Evolutionary conservation across 768 basidiomycete species (phyloP), one percentile per base, ranked within the genome.

Genomic region (Strobilomyces echinocephalus): DNA sequence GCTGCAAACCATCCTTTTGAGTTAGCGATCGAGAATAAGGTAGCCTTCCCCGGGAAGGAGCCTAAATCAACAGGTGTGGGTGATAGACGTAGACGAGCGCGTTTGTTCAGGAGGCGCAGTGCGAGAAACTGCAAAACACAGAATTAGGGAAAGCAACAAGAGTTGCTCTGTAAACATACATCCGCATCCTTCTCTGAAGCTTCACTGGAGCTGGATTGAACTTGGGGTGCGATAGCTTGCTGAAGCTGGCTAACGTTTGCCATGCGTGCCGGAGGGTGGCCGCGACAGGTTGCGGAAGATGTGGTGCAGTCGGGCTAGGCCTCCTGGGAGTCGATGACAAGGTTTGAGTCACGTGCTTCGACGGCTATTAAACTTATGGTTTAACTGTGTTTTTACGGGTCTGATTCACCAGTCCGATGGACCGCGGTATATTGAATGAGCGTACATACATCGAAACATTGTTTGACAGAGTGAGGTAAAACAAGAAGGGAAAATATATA

Each of bases 1-100:
- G 87, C 85, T 43, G 80, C 84, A 67, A 90, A 91, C 82, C 83
- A 90, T 28, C 81, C 84, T 57, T 73, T 78, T 12, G 73, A 69
- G 62, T 84, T 87, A 3, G 83, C 76, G 3, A 79, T 73, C 4
- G 82, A 77, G 58, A 91, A 80, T 16, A 86, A 72, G 49, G 69
- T 76, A 38, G 78, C 80, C 24, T 77, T 74, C 7, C 76, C 69
- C 2, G 73, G 71, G 40, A 75, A 58, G 1, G 68, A 46, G 16
- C 77, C 61, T 20, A 78, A 69, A 57, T 75, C 70, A 28, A 84
- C 67, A 1, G 77, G 71, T 16, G 76, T 62, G 1, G 76, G 70
- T 14, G 88, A 91, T 8, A 91, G 65, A 46, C 76, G 74, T 40
- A 87, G 73, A 57, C 89, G 84, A 34, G 80, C 71, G 46, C 82